Evolutionary conservation across 768 basidiomycete species (phyloP).

Genomic region (Lactarius trivialis): DNA sequence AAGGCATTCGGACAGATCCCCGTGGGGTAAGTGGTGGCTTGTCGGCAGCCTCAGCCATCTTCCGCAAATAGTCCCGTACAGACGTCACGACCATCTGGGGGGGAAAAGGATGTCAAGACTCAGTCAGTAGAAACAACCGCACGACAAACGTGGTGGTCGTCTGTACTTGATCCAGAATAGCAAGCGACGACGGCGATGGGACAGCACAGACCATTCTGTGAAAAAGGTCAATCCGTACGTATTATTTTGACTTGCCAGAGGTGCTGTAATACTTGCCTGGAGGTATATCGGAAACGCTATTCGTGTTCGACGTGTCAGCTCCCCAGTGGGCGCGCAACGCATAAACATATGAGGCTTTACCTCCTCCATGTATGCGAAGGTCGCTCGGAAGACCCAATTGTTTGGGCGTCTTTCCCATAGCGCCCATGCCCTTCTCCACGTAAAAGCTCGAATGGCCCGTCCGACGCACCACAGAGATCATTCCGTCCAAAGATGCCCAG

Average conservation of each 20-base stretch:
- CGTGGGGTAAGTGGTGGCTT: slow-evolving; percentile 14
- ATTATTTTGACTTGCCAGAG: not conserved
- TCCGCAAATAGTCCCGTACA: slow-evolving; percentile 64
- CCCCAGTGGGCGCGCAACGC: not conserved
- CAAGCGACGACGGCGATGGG: slow-evolving; percentile 74
- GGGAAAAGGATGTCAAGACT: slow-evolving; percentile 3
- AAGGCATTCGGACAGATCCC: slow-evolving; percentile 22
- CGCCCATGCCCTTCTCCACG: slow-evolving; percentile 80
- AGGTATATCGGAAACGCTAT: slow-evolving; percentile 83
- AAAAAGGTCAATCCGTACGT: not conserved
- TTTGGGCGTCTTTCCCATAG: slow-evolving; percentile 70
- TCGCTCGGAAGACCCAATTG: slow-evolving; percentile 67
- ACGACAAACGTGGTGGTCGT: slow-evolving; percentile 65
- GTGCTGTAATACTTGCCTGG: slow-evolving; percentile 42
- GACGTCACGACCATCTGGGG: slow-evolving; percentile 55
- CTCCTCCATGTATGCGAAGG: slow-evolving; percentile 65
- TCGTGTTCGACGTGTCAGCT: slow-evolving; percentile 1
- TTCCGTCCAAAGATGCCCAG: slow-evolving; percentile 72
- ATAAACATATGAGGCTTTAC: slow-evolving; percentile 37
- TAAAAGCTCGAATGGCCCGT: slow-evolving; percentile 84
- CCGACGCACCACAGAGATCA: slow-evolving; percentile 70
- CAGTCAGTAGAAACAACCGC: not conserved
- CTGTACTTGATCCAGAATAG: slow-evolving; percentile 75
- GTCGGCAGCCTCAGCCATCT: slow-evolving; percentile 34
- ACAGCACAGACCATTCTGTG: slow-evolving; percentile 73